These are phyloP conservation scores for Trifolium pratense DNA, from an alignment of 306 rosid species.

Conservation along the genomic window DNA sequence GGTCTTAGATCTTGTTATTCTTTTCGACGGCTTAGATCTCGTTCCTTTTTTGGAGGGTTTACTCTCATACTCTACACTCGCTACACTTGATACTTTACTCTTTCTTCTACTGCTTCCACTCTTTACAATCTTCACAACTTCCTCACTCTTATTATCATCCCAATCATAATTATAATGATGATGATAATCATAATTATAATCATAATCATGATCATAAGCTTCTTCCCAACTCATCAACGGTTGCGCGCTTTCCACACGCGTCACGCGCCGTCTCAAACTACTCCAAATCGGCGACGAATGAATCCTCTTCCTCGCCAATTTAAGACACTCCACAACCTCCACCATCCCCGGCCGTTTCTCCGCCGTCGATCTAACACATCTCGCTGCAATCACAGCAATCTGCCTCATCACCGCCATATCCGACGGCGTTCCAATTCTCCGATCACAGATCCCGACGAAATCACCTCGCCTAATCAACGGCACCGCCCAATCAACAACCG, in stretches of 20 bases:
- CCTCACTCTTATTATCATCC: conserved; percentile 43
- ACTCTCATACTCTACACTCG: conserved; percentile 44
- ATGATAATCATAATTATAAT: neutral
- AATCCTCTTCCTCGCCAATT: conserved; percentile 41
- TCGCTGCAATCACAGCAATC: conserved; percentile 66
- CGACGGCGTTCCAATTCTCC: conserved; percentile 56
- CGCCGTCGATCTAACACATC: conserved; percentile 72
- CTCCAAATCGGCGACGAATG: conserved; percentile 57
- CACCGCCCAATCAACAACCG: conserved; percentile 88
- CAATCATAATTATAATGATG: neutral
- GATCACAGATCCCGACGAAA: conserved; percentile 59
- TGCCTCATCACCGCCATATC: conserved; percentile 46
- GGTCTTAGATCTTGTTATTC: conserved; percentile 55
- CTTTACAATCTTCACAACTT: conserved; percentile 35
- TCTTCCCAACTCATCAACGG: conserved; percentile 42
- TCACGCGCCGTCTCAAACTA: conserved; percentile 51
- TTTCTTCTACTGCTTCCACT: conserved; percentile 61
- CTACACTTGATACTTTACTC: conserved; percentile 66
- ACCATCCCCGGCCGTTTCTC: conserved; percentile 78
- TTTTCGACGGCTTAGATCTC: conserved; percentile 53
- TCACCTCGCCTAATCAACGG: conserved; percentile 64
- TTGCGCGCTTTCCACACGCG: conserved; percentile 44
- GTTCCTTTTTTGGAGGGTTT: conserved; percentile 37
- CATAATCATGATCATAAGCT: conserved; percentile 12
- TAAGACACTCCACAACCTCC: conserved; percentile 74